Base-by-base conservation (phyloP, 2,329 filamentous ascomycete genomes). In the Sclerotinia spermophila region DNA sequence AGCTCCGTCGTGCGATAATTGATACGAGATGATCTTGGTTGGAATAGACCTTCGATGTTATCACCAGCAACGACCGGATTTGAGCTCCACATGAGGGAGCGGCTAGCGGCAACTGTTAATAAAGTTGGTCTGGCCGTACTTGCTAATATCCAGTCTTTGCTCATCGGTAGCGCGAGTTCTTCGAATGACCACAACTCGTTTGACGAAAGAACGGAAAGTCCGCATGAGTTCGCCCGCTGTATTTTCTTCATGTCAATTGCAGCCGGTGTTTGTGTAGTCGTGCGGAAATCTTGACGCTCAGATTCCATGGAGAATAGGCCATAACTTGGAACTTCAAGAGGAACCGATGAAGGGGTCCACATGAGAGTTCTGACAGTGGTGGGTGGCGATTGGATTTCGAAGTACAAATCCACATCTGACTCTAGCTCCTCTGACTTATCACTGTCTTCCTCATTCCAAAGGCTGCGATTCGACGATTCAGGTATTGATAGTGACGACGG, bases 291-390 rank as follows among this genome's bases (percentile, higher is more conserved):
- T 3, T 48, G 51, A 38, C 71, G 68, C 19, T 70, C 62, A 11
- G 67, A 21, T 21, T 71, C 35, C 6, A 72, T 7, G 6, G 71
- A 72, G 44, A 78, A 78, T 21, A 78, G 73, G n/a, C 75, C 74
- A 38, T 65, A 71, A 17, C 67, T 42, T 38, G 53, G 65, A 5
- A 45, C 35, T 15, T 73, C 59, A 4, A 42, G n/a, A 27, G 38
- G 53, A 5, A 42, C 45, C 51, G 45, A 40, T 38, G 56, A 15
- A 13, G 72, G 62, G 13, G 69, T 67, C 77, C 77, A 78, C n/a
- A 38, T 66, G 15, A 66, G 24, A 35, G 21, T 51, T 19, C 15
- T 53, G 24, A 24, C 10, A 40, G 15, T 65, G 24, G 15, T 40
- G 6, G 24, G 15, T 2, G 19, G 7, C 6, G 24, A 40, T 45